Evolutionary conservation across 192 early-diverging fungal genomes (phyloP).

Genomic region (Coemansia sp.): DNA sequence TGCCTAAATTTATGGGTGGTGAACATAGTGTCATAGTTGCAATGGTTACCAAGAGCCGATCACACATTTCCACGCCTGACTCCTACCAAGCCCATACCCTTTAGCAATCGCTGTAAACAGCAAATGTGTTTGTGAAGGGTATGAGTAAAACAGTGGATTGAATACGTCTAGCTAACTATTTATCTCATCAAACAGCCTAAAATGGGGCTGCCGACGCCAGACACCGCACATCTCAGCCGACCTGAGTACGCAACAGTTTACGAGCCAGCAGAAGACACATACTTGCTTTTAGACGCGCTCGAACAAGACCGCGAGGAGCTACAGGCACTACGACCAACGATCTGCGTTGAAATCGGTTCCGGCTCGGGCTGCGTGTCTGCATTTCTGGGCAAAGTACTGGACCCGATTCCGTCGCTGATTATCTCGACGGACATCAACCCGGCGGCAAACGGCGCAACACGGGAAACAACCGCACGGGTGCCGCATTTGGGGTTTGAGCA

Average conservation of each 20-base stretch:
- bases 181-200: too few relatives aligned
- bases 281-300: constrained; percentile 89
- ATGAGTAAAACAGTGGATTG: too few relatives aligned
- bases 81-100: too few relatives aligned
- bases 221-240: constrained; percentile 66
- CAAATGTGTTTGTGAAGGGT: too few relatives aligned
- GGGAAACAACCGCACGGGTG: constrained; percentile 61
- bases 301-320: constrained; percentile 68
- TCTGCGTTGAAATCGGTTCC: constrained; percentile 89
- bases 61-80: too few relatives aligned
- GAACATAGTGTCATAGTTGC: not conserved
- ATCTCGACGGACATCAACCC: constrained; percentile 84
- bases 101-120: too few relatives aligned
- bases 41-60: too few relatives aligned
- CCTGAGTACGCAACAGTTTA: constrained; percentile 73
- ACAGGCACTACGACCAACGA: constrained; percentile 53
- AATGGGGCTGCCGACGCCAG: constrained; percentile 69
- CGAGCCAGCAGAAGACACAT: constrained; percentile 94
- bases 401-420: constrained; percentile 19
- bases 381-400: constrained; percentile 59
- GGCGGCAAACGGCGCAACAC: constrained; percentile 65
- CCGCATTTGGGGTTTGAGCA: constrained; percentile 54
- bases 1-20: not conserved
- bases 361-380: constrained; percentile 84
- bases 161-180: too few relatives aligned